These are phyloP conservation scores for Fusarium humuli DNA, from an alignment of 2,329 filamentous ascomycete species.

Conservation along the genomic window DNA sequence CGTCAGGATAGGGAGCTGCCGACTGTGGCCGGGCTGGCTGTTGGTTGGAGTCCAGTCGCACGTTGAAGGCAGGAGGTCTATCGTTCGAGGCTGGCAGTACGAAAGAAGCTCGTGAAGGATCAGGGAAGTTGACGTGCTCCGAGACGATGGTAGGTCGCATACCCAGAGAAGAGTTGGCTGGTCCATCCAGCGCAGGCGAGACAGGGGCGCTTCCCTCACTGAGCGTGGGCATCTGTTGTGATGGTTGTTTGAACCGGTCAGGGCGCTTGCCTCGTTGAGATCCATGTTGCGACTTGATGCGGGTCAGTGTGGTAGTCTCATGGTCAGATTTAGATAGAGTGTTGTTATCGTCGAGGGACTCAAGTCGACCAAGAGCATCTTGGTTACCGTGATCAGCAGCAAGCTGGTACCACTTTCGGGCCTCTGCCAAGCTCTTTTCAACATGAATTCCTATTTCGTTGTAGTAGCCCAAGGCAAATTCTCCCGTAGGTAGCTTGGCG, in stretches of 20 bases:
- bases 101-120: slow-evolving; percentile 57
- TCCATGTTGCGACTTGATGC: slow-evolving; percentile 85
- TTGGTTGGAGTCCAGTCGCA: slow-evolving; percentile 58
- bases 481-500: slow-evolving; percentile 85
- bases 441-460: slow-evolving; percentile 96
- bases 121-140: slow-evolving; percentile 59
- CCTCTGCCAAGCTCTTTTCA: slow-evolving; percentile 83
- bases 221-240: slow-evolving; percentile 62
- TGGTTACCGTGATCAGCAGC: slow-evolving; percentile 92
- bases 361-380: slow-evolving; percentile 84
- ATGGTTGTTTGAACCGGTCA: slow-evolving; percentile 66
- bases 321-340: slow-evolving; percentile 91
- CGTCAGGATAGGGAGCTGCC: slow-evolving; percentile 76
- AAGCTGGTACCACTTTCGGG: slow-evolving; percentile 88
- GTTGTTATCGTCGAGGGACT: slow-evolving; percentile 84
- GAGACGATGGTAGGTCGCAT: slow-evolving; percentile 53
- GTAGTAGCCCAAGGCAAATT: slow-evolving; percentile 98
- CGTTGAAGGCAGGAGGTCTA: slow-evolving; percentile 63
- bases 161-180: slow-evolving; percentile 54
- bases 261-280: slow-evolving; percentile 73
- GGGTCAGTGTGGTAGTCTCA: slow-evolving; percentile 87
- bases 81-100: slow-evolving; percentile 48
- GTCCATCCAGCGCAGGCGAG: slow-evolving; percentile 46
- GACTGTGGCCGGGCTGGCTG: slow-evolving; percentile 61
- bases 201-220: slow-evolving; percentile 55